Evolutionary conservation across 225 moss, liverwort and hornwort species (phyloP), one percentile per base, ranked within the genome.

Genomic region (Pseudoscleropodium purum): DNA sequence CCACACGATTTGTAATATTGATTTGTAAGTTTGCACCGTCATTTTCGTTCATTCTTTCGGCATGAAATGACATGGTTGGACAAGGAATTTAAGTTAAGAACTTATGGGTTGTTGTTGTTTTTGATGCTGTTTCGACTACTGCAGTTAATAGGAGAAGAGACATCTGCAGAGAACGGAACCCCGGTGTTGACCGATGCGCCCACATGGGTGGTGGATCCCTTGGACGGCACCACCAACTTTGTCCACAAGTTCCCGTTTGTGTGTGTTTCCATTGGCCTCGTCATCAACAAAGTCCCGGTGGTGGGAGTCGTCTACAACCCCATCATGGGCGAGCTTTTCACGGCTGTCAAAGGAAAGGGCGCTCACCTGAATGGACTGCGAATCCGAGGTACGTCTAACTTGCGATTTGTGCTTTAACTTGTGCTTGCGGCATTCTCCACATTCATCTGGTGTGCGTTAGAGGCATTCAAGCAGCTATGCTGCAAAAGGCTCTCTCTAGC

Each of bases 211-310:
- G 94, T 99, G 70, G 99, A 99, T 81, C 99, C 99, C 6, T 86
- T 99, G 62, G 99, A 99, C 21, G 99, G 99, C 13, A 99, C 99
- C 27, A 99, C 99, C 77, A 99, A 99, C 75, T 99, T 99, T 54
- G 99, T 99, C 70, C 99, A 99, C 94, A 92, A 95, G 76, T 99
- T 94, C 83, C 99, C 99, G 9, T 99, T 97, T 52, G 99, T 99
- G 51, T 97, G 99, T 66, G 99, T 99, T 34, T 97, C 96, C 36
- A 96, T 97, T 18, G 97, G 94, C 57, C 95, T 99, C 1, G 92
- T 96, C 66, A 89, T 99, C 80, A 92, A 94, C 91, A 96, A 94
- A 92, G 92, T 94, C 13, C 95, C 96, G 5, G 91, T 90, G 14
- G 94, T 97, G 19, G 97, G 99, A 21, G 97, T 97, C 1, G 97